Evolutionary conservation across 2,329 filamentous ascomycete species (phyloP).

Genomic region (Coccinonectria pachysandricola): DNA sequence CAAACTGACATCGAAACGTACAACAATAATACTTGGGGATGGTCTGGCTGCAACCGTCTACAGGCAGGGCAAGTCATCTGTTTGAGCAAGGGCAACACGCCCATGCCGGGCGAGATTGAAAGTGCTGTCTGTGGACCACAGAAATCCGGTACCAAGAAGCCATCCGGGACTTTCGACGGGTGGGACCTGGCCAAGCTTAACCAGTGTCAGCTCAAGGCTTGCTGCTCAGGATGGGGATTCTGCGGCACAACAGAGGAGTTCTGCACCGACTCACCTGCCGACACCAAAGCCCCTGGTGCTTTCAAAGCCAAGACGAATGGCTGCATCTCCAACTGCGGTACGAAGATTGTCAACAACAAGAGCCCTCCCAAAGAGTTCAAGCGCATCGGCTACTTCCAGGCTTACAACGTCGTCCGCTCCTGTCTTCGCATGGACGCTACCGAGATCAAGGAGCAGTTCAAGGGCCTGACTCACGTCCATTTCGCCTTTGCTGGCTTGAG

Average conservation of each 20-base stretch:
- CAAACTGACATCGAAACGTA: slow-evolving; percentile 24
- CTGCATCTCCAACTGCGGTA: slow-evolving; percentile 25
- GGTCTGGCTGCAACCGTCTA: slow-evolving; percentile 23
- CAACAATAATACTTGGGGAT: slow-evolving; percentile 31
- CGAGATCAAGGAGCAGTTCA: slow-evolving; percentile 9
- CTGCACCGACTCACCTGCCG: slow-evolving; percentile 24
- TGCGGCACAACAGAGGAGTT: slow-evolving; percentile 35
- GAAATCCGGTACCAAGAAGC: slow-evolving; percentile 17
- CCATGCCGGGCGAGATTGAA: slow-evolving; percentile 22
- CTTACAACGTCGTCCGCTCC: slow-evolving; percentile 18
- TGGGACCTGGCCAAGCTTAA: slow-evolving; percentile 29
- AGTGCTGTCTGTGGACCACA: slow-evolving; percentile 26
- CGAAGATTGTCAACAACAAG: slow-evolving; percentile 19
- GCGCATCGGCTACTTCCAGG: slow-evolving; percentile 24
- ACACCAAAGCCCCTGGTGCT: slow-evolving; percentile 19
- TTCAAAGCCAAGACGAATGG: slow-evolving; percentile 14
- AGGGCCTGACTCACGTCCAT: slow-evolving; percentile 23
- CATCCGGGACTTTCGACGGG: slow-evolving; percentile 15
- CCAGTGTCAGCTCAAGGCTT: slow-evolving; percentile 34
- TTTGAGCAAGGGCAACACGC: slow-evolving; percentile 23
- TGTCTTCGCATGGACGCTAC: slow-evolving; percentile 23
- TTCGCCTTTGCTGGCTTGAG: slow-evolving; percentile 23
- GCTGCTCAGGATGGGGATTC: slow-evolving; percentile 32
- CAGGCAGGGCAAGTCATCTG: slow-evolving; percentile 21
- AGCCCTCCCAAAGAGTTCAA: slow-evolving; percentile 15